A percentile compares a stretch with the other conserved stretches of the same genome.
Conservation (phyloP, 2,329 filamentous ascomycete species). For the Aspergillus cejpii region DNA sequence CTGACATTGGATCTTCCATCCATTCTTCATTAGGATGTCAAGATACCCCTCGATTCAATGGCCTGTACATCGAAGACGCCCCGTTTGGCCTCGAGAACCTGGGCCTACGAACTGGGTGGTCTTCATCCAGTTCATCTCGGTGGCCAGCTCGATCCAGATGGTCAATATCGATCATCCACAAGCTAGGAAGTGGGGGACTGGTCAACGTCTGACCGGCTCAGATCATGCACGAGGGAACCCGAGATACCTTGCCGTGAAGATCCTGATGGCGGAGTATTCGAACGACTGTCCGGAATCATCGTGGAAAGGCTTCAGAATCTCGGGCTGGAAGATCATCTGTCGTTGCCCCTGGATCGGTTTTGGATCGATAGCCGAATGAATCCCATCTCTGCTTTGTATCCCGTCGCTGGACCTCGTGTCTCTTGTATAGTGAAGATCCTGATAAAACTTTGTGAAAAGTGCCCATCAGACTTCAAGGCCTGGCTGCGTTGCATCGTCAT, state of each 20-base stretch:
- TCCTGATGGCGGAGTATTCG: neutral
- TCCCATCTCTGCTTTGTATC: neutral
- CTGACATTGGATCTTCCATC: no score
- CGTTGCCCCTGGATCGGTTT: neutral
- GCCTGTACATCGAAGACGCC: neutral
- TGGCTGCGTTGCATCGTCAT: neutral
- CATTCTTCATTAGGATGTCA: no score
- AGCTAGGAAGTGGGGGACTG: conserved; percentile 1
- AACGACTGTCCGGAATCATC: neutral
- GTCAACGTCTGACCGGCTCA: neutral
- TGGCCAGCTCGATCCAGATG: neutral
- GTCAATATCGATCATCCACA: conserved; percentile 1
- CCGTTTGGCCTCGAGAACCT: neutral
- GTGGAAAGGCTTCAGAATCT: neutral
- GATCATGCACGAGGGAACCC: neutral
- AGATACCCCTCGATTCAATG: neutral
- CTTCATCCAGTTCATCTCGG: neutral
- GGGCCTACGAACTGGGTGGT: neutral
- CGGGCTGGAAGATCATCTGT: neutral
- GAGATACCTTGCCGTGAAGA: neutral
- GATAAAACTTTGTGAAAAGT: neutral
- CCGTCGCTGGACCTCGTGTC: neutral
- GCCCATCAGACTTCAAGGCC: neutral
- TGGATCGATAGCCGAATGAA: neutral
- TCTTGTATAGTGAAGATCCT: neutral